A percentile compares a stretch with the other conserved stretches of the same genome.
These are phyloP conservation scores for Erodium maritimum DNA, from an alignment of 345 rosid genomes.

Conservation along the genomic window DNA sequence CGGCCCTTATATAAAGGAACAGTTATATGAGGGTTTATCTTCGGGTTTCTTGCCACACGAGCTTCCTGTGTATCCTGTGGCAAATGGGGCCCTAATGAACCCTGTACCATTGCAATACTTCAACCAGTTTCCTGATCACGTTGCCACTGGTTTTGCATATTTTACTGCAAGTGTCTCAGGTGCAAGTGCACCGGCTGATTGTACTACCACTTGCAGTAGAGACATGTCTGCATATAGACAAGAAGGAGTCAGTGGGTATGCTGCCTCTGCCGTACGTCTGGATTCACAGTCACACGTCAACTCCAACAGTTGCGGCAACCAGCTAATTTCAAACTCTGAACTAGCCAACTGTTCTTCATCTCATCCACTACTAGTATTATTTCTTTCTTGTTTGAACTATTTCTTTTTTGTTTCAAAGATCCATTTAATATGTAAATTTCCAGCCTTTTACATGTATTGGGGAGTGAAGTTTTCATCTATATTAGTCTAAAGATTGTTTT, in stretches of 20 bases:
- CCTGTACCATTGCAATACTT: conserved; percentile 79
- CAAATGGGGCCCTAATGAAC: conserved; percentile 42
- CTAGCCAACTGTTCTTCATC: conserved; percentile 15
- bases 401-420: conserved; percentile 4
- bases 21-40: conserved; percentile 64
- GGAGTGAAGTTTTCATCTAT: not conserved
- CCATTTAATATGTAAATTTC: not conserved
- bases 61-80: conserved; percentile 71
- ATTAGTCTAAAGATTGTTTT: not conserved
- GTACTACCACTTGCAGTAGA: conserved; percentile 11
- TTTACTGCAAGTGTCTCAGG: conserved; percentile 23
- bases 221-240: conserved; percentile 15
- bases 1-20: conserved; percentile 87
- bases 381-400: conserved; percentile 5
- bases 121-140: conserved; percentile 80
- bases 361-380: conserved; percentile 39
- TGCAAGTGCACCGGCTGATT: conserved; percentile 16
- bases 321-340: conserved; percentile 19
- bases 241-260: conserved; percentile 17
- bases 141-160: conserved; percentile 68
- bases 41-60: conserved; percentile 80
- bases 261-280: conserved; percentile 11
- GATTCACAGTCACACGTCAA: conserved; percentile 21
- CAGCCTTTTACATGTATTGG: not conserved
- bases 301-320: conserved; percentile 19